Base-by-base conservation (phyloP, 306 rosid genomes). In the Dryas alaskensis region DNA sequence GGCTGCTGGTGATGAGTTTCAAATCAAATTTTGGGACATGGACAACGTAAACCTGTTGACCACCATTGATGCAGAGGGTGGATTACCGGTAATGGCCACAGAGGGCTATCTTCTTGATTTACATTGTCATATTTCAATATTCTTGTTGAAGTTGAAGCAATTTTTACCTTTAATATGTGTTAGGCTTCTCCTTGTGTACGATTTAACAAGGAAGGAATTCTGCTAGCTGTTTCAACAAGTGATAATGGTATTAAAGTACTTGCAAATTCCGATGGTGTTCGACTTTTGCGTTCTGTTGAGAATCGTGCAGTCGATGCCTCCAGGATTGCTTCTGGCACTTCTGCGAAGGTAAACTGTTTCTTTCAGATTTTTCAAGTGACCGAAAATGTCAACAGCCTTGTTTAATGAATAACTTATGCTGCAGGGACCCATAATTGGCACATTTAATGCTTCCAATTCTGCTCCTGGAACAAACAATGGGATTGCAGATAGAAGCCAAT, bases 11-110 rank as follows among this genome's bases (percentile, higher is more conserved):
- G 84, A 86, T 67, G 79, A 83, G 4, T 67, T 65, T 60, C 59
- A 42, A 47, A 14, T 83, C 50, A 86, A 83, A 55, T 81, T 68
- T 70, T 86, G 90, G 90, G 75, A 76, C 25, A 81, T 86, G 90
- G 86, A 86, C 69, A 76, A 63, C 25, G 66, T 42, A 47, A 60
- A 79, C 66, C 77, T 76, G 3, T 70, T 67, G 82, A 19, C 42
- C 19, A 50, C 66, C 52, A 76, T 50, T 8, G 71, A 49, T 46
- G 81, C 78, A 10, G 52, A 76, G 11, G 86, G 84, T 53, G 82
- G 78, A 48, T 73, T 86, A 16, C 75, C 22, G 7, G 87, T 83
- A 69, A 75, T 58, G 65, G 67, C 31, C 57, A 60, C 65, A 53
- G 8, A 53, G 42, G 45, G 19, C 45, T 51, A 50, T 62, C 48